phyloP scores from a whole-genome alignment of 805 yeast species.

The Tetrapisispora phaffii region DNA sequence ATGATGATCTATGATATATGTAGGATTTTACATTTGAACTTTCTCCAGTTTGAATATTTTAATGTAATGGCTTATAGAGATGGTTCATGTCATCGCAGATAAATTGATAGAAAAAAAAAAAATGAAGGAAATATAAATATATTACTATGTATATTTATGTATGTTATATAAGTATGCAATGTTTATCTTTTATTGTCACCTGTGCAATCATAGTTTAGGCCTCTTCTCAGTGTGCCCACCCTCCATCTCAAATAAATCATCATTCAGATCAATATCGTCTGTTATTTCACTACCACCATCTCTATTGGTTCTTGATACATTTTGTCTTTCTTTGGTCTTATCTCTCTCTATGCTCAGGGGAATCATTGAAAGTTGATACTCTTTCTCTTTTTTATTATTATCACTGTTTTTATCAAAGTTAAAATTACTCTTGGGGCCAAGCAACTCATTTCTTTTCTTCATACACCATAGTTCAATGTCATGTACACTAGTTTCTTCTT shows the following conservation, averaged over 20 bases:
- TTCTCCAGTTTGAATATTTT: too few relatives aligned
- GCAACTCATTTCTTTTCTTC: constrained; percentile 14
- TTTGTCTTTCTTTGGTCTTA: neutral
- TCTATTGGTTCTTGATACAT: neutral
- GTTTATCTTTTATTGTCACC: neutral
- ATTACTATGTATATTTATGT: too few relatives aligned
- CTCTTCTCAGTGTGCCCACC: neutral
- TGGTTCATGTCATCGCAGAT: too few relatives aligned
- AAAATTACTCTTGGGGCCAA: neutral
- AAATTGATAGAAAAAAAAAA: too few relatives aligned
- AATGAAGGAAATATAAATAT: too few relatives aligned
- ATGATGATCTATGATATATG: too few relatives aligned
- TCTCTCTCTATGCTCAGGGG: neutral
- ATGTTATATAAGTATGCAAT: too few relatives aligned
- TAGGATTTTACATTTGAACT: too few relatives aligned
- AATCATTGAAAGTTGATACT: neutral
- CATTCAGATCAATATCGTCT: neutral
- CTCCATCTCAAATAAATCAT: neutral
- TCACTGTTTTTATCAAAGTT: neutral
- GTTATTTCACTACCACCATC: neutral
- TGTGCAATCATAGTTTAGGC: neutral
- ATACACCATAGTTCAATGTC: constrained; percentile 22
- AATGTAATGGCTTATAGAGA: too few relatives aligned
- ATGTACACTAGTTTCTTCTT: constrained; percentile 7
- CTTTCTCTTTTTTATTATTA: neutral